Evolutionary conservation across 345 rosid species (phyloP).

Genomic region (Adansonia digitata): DNA sequence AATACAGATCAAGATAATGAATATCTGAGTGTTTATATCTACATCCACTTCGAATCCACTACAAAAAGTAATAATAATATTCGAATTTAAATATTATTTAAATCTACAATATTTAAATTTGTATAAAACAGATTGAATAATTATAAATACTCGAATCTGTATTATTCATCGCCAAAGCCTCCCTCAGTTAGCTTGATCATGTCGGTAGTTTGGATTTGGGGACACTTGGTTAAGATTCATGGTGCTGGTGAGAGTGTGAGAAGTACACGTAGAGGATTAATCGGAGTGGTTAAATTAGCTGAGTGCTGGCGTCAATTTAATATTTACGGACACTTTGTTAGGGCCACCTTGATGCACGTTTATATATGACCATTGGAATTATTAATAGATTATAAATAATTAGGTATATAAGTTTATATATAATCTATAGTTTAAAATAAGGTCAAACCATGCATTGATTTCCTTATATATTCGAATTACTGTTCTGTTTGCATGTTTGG

Average conservation of each 20-base stretch:
- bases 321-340: neutral
- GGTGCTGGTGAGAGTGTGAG: neutral
- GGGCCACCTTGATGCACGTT: constrained; percentile 7
- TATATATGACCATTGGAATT: neutral
- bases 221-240: neutral
- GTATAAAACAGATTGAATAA: too few species aligned
- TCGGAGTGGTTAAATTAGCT: neutral
- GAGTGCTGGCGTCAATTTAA: neutral
- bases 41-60: too few species aligned
- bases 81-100: too few species aligned
- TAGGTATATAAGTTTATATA: too few species aligned
- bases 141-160: too few species aligned
- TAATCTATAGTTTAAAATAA: neutral
- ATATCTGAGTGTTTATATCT: too few species aligned
- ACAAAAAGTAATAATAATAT: too few species aligned
- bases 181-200: neutral
- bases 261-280: neutral
- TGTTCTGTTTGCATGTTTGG: neutral
- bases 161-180: neutral
- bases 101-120: too few species aligned
- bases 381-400: neutral
- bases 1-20: too few species aligned
- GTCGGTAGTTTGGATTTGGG: neutral
- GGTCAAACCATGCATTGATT: neutral
- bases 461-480: neutral